These are phyloP conservation scores for Arthrinium puccinioides DNA, from an alignment of 2,329 filamentous ascomycete species.

Conservation along the genomic window DNA sequence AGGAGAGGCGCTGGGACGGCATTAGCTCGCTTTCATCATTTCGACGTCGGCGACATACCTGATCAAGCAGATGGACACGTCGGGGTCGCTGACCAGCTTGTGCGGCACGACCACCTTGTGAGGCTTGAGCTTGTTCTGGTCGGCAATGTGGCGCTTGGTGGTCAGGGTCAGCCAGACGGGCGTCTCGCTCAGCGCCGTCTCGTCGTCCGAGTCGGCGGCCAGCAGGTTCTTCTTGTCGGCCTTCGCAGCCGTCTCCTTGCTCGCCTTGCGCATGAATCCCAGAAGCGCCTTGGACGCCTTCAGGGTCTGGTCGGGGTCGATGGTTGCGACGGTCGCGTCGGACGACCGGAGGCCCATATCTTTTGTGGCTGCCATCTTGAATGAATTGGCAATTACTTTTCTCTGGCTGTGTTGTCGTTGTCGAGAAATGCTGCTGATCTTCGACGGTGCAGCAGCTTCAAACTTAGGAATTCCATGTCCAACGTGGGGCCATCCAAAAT, in stretches of 20 bases:
- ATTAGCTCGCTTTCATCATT: too few species aligned
- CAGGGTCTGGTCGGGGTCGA: conserved; percentile 43
- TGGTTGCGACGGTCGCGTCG: conserved; percentile 21
- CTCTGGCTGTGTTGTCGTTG: too few species aligned
- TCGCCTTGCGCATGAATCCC: conserved; percentile 51
- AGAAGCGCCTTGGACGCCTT: conserved; percentile 58
- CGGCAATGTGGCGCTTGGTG: conserved; percentile 59
- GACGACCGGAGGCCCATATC: conserved; percentile 22
- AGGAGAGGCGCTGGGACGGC: conserved; percentile 31
- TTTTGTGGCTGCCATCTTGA: conserved; percentile 34
- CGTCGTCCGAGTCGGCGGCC: conserved; percentile 35
- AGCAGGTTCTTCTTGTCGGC: conserved; percentile 51
- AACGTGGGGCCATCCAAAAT: too few species aligned
- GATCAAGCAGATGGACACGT: conserved; percentile 66
- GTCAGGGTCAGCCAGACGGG: conserved; percentile 57
- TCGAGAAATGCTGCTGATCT: conserved; percentile 1
- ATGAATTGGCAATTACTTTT: background rate
- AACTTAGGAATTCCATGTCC: too few species aligned
- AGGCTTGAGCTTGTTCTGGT: conserved; percentile 76
- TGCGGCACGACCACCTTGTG: conserved; percentile 75
- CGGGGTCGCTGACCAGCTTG: conserved; percentile 56
- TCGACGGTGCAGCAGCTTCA: too few species aligned
- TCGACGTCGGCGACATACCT: too few species aligned
- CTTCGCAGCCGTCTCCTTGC: conserved; percentile 37
- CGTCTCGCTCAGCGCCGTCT: conserved; percentile 34